These are phyloP conservation scores for Tolypocladium album DNA, from an alignment of 2,329 filamentous ascomycete species.

Conservation along the genomic window DNA sequence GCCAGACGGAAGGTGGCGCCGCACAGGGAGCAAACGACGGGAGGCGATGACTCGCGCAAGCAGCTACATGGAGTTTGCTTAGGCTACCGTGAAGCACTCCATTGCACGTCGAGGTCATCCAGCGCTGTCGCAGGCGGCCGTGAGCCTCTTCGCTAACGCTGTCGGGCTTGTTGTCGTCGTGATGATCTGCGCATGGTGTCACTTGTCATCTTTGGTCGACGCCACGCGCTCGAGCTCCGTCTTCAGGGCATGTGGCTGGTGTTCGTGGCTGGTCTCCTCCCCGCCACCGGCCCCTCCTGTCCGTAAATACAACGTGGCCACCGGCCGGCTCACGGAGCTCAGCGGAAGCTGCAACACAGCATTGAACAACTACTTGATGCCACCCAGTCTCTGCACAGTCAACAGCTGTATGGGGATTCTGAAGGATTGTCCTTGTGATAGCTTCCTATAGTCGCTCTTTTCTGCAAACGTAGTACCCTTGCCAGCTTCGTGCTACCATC, in stretches of 20 bases:
- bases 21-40: not conserved
- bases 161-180: not conserved
- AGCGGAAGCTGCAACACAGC: too few species aligned
- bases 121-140: not conserved
- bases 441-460: not conserved
- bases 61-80: not conserved
- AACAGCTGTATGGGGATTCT: not conserved
- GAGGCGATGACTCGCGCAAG: not conserved
- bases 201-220: not conserved
- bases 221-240: not conserved
- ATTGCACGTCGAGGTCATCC: not conserved
- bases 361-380: too few species aligned
- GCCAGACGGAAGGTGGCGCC: not conserved
- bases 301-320: too few species aligned
- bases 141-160: not conserved
- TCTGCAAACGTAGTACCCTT: not conserved
- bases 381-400: not conserved
- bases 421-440: too few species aligned
- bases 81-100: constrained; percentile 7
- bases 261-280: not conserved
- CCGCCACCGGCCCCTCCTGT: too few species aligned
- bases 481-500: not conserved
- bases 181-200: not conserved
- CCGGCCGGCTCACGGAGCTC: too few species aligned
- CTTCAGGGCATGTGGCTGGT: not conserved